Evolutionary conservation across 164 flowering plant species (phyloP).

Genomic region (Nelumbo lutea): DNA sequence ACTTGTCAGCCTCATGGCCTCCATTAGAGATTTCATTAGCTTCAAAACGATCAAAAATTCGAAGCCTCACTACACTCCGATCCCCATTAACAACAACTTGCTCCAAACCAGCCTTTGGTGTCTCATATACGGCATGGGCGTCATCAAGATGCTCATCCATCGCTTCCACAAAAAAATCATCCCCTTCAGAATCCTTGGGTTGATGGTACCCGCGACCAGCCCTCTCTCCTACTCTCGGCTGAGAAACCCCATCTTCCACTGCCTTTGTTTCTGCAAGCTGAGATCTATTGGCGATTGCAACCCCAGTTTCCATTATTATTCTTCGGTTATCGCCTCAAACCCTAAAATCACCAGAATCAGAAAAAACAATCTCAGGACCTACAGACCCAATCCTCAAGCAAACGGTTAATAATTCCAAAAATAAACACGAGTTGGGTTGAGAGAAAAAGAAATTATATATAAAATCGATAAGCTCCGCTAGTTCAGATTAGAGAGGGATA

Average conservation of each 20-base stretch:
- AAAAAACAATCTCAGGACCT: neutral
- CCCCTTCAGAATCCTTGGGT: slow-evolving; percentile 36
- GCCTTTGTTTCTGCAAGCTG: slow-evolving; percentile 21
- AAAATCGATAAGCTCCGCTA: neutral
- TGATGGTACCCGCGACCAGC: slow-evolving; percentile 21
- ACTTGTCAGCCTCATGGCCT: slow-evolving; percentile 26
- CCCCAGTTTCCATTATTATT: slow-evolving; percentile 46
- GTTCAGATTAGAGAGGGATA: neutral
- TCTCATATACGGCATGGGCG: neutral
- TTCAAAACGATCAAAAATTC: slow-evolving; percentile 7
- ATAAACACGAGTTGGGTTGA: neutral
- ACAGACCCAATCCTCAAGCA: neutral
- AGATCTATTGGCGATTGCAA: slow-evolving; percentile 21
- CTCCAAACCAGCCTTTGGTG: slow-evolving; percentile 11
- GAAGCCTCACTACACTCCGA: slow-evolving; percentile 8
- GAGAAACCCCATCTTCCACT: slow-evolving; percentile 23
- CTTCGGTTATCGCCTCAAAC: neutral
- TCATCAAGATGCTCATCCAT: slow-evolving; percentile 16
- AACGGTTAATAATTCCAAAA: neutral
- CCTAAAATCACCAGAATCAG: neutral
- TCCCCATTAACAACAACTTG: slow-evolving; percentile 11
- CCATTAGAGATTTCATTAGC: slow-evolving; percentile 17
- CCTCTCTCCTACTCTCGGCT: slow-evolving; percentile 22
- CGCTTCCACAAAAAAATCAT: slow-evolving; percentile 56
- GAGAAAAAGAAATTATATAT: neutral